phyloP scores from a whole-genome alignment of 352 stramenopile genomes.

The Thalassiosira oceanica region DNA sequence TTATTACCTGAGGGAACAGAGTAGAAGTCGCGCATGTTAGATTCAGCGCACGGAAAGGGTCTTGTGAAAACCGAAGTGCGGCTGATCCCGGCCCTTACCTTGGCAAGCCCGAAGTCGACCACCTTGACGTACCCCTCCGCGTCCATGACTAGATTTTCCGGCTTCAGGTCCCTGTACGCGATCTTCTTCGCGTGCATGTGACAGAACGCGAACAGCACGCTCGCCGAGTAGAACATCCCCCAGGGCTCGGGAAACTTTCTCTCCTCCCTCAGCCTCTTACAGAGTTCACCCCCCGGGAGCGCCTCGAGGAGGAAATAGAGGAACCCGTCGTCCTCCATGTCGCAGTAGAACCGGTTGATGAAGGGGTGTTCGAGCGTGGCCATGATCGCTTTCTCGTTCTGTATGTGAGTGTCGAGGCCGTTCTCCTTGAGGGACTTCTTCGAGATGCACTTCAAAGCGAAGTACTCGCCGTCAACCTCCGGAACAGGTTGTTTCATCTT shows the following conservation, averaged over 20 bases:
- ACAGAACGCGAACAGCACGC: constrained; percentile 74
- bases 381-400: constrained; percentile 90
- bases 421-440: constrained; percentile 92
- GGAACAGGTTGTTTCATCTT: constrained; percentile 51
- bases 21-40: too few species aligned
- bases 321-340: constrained; percentile 90
- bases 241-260: constrained; percentile 61
- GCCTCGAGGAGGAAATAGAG: constrained; percentile 94
- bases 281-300: constrained; percentile 90
- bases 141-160: constrained; percentile 91
- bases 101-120: constrained; percentile 91
- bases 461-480: constrained; percentile 49
- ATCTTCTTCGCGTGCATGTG: constrained; percentile 74
- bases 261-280: constrained; percentile 86
- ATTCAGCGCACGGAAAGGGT: too few species aligned
- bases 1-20: constrained; percentile 29
- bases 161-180: constrained; percentile 85
- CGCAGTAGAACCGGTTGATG: constrained; percentile 88
- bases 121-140: constrained; percentile 89
- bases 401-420: constrained; percentile 88
- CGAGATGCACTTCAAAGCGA: constrained; percentile 89
- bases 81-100: constrained; percentile 75
- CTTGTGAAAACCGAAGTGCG: too few species aligned
- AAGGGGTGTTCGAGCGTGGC: constrained; percentile 87
- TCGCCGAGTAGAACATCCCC: constrained; percentile 74